Percentiles rank a stretch among this genome's conserved stretches.
These are phyloP conservation scores for Trifolium fragiferum DNA, from an alignment of 306 rosid genomes.

Conservation along the genomic window DNA sequence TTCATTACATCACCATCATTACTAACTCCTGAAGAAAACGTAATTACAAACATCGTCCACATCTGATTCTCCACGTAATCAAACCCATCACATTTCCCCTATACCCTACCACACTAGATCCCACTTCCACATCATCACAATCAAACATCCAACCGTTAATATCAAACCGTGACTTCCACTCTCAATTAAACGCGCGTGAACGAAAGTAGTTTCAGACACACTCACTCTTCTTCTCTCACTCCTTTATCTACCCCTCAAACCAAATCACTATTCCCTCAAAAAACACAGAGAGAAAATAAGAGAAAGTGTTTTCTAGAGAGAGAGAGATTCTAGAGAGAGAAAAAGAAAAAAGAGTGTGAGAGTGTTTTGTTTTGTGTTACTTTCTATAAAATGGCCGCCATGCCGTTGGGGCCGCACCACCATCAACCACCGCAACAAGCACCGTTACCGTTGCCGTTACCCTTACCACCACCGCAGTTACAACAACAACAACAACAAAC, in stretches of 20 bases:
- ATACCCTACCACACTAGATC: conserved; percentile 42
- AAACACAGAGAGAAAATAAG: conserved; percentile 25
- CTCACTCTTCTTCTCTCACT: conserved; percentile 10
- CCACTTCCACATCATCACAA: background rate
- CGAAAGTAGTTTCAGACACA: conserved; percentile 14
- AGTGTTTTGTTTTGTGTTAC: conserved; percentile 1
- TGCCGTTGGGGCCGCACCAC: conserved; percentile 73
- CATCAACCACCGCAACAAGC: conserved; percentile 54
- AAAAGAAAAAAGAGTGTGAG: conserved; percentile 16
- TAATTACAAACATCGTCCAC: conserved; percentile 42
- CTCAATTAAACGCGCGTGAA: conserved; percentile 23
- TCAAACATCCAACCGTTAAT: background rate
- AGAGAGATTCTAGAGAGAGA: conserved; percentile 26
- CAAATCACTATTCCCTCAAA: conserved; percentile 38
- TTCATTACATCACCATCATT: conserved; percentile 28
- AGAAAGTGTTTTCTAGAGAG: conserved; percentile 27
- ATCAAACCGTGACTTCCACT: conserved; percentile 34
- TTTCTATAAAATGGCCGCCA: conserved; percentile 68
- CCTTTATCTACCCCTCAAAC: conserved; percentile 40
- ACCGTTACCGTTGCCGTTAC: conserved; percentile 41
- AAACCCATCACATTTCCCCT: background rate
- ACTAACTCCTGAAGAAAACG: background rate
- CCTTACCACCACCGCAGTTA: conserved; percentile 24
- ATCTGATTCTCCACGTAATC: conserved; percentile 41
- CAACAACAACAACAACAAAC: conserved; percentile 29